These are phyloP conservation scores for Camillea tinctor DNA, from an alignment of 2,329 filamentous ascomycete genomes.

Conservation along the genomic window DNA sequence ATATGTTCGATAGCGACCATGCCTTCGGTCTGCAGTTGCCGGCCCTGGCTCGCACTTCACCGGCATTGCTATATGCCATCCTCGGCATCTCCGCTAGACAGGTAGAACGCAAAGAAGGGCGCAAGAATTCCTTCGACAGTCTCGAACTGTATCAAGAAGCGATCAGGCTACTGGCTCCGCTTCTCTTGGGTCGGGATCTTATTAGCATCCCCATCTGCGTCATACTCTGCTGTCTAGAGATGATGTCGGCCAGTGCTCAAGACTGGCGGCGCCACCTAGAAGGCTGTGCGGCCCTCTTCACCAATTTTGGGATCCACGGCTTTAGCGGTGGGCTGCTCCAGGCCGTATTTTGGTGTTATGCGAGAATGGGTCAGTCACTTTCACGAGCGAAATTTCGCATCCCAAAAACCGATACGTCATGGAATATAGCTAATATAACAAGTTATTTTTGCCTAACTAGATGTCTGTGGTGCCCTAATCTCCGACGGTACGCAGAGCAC, in stretches of 20 bases:
- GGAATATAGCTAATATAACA: constrained; percentile 3
- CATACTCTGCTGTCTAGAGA: constrained; percentile 41
- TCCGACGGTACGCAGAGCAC: constrained; percentile 46
- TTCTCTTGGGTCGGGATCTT: constrained; percentile 34
- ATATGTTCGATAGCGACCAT: constrained; percentile 56
- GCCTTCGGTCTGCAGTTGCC: constrained; percentile 54
- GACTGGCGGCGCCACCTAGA: constrained; percentile 58
- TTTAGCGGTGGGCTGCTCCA: constrained; percentile 51
- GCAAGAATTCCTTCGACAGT: constrained; percentile 47
- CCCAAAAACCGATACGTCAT: neutral
- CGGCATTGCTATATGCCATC: constrained; percentile 49
- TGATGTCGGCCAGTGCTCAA: constrained; percentile 40
- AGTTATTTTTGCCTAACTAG: constrained; percentile 29
- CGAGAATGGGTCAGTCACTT: constrained; percentile 48
- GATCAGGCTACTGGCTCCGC: constrained; percentile 42
- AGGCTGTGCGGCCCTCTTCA: constrained; percentile 55
- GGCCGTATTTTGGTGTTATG: constrained; percentile 59
- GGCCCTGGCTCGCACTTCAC: constrained; percentile 45
- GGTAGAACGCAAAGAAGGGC: constrained; percentile 48
- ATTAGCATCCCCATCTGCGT: constrained; percentile 38
- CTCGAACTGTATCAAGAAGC: constrained; percentile 55
- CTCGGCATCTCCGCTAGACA: constrained; percentile 55
- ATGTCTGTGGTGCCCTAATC: constrained; percentile 56
- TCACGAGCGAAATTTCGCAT: neutral
- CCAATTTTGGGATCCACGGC: constrained; percentile 52